Evolutionary conservation across 2,329 filamentous ascomycete species (phyloP).

Genomic region (Neospermospora avenae): DNA sequence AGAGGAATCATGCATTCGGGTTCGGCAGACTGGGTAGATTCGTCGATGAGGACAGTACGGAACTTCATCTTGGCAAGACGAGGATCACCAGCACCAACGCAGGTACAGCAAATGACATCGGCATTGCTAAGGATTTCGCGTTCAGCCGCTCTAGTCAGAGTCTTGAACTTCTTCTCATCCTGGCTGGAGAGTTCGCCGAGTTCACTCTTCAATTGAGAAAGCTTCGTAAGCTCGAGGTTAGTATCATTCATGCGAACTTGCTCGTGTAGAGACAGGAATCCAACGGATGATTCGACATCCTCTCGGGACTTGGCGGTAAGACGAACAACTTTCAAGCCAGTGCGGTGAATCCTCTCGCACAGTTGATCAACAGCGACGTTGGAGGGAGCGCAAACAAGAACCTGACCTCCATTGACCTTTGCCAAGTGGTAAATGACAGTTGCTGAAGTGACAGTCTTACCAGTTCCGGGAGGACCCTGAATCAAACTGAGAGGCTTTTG

Average conservation of each 20-base stretch:
- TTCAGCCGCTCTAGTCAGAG: constrained; percentile 88
- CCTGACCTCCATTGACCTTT: constrained; percentile 91
- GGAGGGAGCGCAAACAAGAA: constrained; percentile 93
- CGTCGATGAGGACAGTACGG: constrained; percentile 94
- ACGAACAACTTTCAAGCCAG: constrained; percentile 92
- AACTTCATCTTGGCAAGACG: constrained; percentile 97
- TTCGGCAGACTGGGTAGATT: constrained; percentile 96
- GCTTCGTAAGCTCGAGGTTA: constrained; percentile 88
- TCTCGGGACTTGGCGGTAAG: constrained; percentile 98
- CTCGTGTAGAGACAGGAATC: constrained; percentile 91
- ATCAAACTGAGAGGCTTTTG: constrained; percentile 94
- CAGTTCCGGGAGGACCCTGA: constrained; percentile 93
- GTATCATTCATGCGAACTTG: constrained; percentile 97
- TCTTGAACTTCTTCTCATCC: constrained; percentile 98
- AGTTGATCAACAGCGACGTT: constrained; percentile 98
- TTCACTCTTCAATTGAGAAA: constrained; percentile 89
- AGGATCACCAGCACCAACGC: constrained; percentile 93
- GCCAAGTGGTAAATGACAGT: constrained; percentile 98
- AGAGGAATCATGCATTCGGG: constrained; percentile 99
- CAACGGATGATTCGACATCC: constrained; percentile 97
- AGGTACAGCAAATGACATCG: constrained; percentile 98
- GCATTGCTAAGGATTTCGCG: constrained; percentile 93
- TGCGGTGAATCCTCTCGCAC: constrained; percentile 93
- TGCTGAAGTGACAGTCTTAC: constrained; percentile 97
- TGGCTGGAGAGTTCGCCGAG: constrained; percentile 88